Evolutionary conservation across 495 filamentous ascomycete species (phyloP), one percentile per base, ranked within the genome.

Genomic region (Trichocladium uniseriatum): DNA sequence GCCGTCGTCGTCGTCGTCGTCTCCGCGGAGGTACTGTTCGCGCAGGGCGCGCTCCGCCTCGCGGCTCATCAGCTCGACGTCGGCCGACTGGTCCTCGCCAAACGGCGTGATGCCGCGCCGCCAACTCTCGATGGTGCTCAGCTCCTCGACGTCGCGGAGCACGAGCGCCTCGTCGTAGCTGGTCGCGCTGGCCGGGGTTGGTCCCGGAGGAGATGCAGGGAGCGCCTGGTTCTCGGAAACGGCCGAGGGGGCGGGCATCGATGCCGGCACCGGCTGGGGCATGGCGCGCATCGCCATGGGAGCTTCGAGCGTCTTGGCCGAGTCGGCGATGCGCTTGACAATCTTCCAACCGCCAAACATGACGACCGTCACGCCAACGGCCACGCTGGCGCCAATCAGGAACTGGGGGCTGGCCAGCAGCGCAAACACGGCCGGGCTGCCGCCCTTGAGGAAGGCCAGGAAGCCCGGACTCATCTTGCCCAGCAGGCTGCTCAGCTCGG

Each of bases 271-370:
- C 15, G 28, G 41, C 22, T 2, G 45, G 3, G 48, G 24, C 28
- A 46, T 37, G 27, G 37, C 67, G 63, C 63, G 73, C 69, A 57
- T 76, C 64, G 68, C 77, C 56, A 67, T 78, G 41, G 83, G 69
- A 61, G 78, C 69, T 22, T 71, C 71, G 47, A 76, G 72, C 27
- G 74, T 71, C 51, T 70, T 69, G 6, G 66, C 64, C 2, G 61
- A 59, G 39, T 59, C 62, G 56, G 67, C 46, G 54, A 96, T 83
- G 57, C 81, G 81, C 72, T 95, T 94, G 69, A 98, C 81, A 59
- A 98, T 95, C 71, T 92, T 95, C 77, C 86, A 95, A 13, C 92
- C 92, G 35, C 92, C 92, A 45, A 98, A 82, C 69, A 92, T 89
- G 55, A 98, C 83, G 5, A 98, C 80, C 0, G 89, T 96, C 13